Evolutionary conservation across 768 basidiomycete genomes (phyloP).

Genomic region (Xanthoconium purpureum): DNA sequence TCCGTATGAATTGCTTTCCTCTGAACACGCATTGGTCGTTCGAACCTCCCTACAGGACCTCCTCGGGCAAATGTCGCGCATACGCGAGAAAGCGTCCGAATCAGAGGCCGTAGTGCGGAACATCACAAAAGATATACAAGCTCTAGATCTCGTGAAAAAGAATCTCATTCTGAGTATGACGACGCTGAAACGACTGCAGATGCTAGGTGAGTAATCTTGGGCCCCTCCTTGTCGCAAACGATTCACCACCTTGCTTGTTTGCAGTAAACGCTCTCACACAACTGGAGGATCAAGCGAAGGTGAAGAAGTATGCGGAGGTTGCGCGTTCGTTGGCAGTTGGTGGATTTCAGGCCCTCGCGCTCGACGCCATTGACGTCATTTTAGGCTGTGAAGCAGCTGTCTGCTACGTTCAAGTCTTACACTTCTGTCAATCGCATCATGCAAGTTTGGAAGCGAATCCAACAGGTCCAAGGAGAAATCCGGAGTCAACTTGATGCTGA

Average conservation of each 20-base stretch:
- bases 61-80: slow-evolving; percentile 91
- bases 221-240: neutral
- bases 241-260: neutral
- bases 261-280: slow-evolving; percentile 81
- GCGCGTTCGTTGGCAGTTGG: slow-evolving; percentile 75
- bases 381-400: slow-evolving; percentile 87
- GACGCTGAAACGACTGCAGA: slow-evolving; percentile 83
- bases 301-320: slow-evolving; percentile 79
- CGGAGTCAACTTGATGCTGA: slow-evolving; percentile 80
- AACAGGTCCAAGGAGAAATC: slow-evolving; percentile 81
- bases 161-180: slow-evolving; percentile 91
- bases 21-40: neutral
- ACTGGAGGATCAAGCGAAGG: slow-evolving; percentile 72
- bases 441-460: slow-evolving; percentile 74
- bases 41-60: slow-evolving; percentile 60
- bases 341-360: slow-evolving; percentile 26
- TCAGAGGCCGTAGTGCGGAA: slow-evolving; percentile 93
- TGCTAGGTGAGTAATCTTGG: slow-evolving; percentile 69
- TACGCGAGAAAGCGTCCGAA: slow-evolving; percentile 95
- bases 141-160: slow-evolving; percentile 89
- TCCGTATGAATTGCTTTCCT: slow-evolving; percentile 51
- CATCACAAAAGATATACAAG: slow-evolving; percentile 96
- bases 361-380: neutral
- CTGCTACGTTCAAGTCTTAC: slow-evolving; percentile 75
- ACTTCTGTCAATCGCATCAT: slow-evolving; percentile 73